phyloP scores from a whole-genome alignment of 2,329 filamentous ascomycete species.

The Pyrenophora tritici-repentis region DNA sequence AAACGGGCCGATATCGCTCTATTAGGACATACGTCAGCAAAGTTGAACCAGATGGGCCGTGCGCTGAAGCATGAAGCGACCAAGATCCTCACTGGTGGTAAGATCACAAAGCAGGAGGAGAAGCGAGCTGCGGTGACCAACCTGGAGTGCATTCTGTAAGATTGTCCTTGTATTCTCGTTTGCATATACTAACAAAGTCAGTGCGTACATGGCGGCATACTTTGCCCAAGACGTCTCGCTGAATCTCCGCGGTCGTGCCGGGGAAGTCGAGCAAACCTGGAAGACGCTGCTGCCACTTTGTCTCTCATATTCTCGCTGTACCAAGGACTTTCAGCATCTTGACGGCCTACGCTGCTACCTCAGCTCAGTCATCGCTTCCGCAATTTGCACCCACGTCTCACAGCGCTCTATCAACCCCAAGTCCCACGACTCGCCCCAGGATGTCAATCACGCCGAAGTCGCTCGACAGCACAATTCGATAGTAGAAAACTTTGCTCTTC shows the following conservation, averaged over 20 bases:
- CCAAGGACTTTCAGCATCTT: conserved; percentile 44
- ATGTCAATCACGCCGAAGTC: conserved; percentile 26
- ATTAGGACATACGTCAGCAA: conserved; percentile 47
- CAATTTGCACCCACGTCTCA: conserved; percentile 43
- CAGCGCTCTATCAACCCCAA: conserved; percentile 29
- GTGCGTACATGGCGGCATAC: conserved; percentile 48
- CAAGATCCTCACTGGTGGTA: conserved; percentile 39
- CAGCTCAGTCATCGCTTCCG: conserved; percentile 47
- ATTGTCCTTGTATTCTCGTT: neutral
- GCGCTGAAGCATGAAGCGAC: conserved; percentile 54
- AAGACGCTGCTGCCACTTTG: conserved; percentile 45
- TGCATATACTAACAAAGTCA: conserved; percentile 25
- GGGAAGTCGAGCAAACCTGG: conserved; percentile 45
- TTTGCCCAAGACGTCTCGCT: conserved; percentile 39
- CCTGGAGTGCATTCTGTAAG: conserved; percentile 53
- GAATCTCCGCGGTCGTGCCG: conserved; percentile 36
- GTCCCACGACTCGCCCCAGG: conserved; percentile 38
- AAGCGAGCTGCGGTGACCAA: conserved; percentile 49
- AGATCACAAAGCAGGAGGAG: conserved; percentile 38
- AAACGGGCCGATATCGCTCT: conserved; percentile 42
- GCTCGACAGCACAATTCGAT: conserved; percentile 28
- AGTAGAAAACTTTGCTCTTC: conserved; percentile 32
- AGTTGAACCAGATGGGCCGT: conserved; percentile 50
- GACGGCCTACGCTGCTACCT: conserved; percentile 51
- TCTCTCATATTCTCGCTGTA: conserved; percentile 38